Evolutionary conservation across 345 rosid genomes (phyloP).

Genomic region (Heritiera littoralis): DNA sequence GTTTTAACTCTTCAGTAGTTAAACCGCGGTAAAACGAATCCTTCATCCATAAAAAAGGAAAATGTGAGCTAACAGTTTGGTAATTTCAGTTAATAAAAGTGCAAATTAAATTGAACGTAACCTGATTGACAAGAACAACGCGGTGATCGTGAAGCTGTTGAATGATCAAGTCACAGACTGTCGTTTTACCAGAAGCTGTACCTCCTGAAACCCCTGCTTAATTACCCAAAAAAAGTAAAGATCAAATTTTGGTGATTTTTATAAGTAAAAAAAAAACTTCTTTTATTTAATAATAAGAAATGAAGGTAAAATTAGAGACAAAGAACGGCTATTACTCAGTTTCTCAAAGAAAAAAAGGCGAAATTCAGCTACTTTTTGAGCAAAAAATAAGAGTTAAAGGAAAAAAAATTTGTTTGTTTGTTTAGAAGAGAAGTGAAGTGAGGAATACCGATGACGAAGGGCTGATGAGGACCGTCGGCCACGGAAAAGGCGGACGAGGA

Average conservation of each 20-base stretch:
- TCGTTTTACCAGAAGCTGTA: conserved; percentile 98
- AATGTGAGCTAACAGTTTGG: background rate
- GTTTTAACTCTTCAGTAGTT: conserved; percentile 69
- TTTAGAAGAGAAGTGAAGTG: background rate
- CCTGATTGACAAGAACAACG: conserved; percentile 93
- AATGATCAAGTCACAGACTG: conserved; percentile 98
- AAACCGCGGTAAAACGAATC: conserved; percentile 96
- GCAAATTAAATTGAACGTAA: conserved; percentile 18
- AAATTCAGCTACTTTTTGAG: background rate
- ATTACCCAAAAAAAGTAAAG: conserved; percentile 32
- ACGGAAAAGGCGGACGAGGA: conserved; percentile 41
- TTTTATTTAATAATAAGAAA: background rate
- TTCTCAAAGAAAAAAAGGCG: background rate
- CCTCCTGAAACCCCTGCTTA: conserved; percentile 95
- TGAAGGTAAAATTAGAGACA: background rate
- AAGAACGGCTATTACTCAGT: background rate
- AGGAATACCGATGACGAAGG: conserved; percentile 79
- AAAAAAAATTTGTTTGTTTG: no score
- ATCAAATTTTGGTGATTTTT: conserved; percentile 7
- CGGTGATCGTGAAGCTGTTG: conserved; percentile 99
- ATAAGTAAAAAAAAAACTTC: conserved; percentile 45
- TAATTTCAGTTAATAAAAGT: background rate
- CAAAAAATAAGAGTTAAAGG: background rate
- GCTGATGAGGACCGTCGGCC: conserved; percentile 49
- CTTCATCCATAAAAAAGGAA: conserved; percentile 35